Percentiles rank a stretch among this genome's conserved stretches.
Conservation (phyloP, 1,139 yeast species). For the Kazachstania sp. region DNA sequence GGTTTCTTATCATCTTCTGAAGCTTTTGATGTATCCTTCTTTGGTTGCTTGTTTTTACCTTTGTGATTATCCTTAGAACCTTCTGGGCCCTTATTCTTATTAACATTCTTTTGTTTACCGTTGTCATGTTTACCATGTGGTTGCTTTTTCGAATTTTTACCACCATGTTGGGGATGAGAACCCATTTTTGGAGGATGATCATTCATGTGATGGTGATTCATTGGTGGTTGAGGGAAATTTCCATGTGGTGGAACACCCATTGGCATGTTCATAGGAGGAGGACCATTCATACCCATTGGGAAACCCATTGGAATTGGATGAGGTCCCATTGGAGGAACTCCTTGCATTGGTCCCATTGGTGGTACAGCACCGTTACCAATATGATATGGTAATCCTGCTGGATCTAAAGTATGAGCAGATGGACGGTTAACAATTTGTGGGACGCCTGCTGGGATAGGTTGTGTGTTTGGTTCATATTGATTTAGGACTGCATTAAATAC, state of each 20-base stretch:
- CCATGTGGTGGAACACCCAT: conserved; percentile 9
- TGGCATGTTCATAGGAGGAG: conserved; percentile 10
- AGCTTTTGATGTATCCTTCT: neutral
- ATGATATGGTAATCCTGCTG: conserved; percentile 23
- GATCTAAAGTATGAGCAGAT: conserved; percentile 5
- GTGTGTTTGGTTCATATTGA: conserved; percentile 14
- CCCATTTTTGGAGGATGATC: neutral
- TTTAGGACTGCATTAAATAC: conserved; percentile 30
- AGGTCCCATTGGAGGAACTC: conserved; percentile 13
- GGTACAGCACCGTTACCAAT: conserved; percentile 13
- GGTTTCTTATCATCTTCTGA: neutral
- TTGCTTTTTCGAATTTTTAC: neutral
- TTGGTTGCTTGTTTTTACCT: neutral
- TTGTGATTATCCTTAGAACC: neutral
- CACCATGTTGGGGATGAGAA: neutral
- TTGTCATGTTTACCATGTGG: neutral
- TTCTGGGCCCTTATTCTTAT: neutral
- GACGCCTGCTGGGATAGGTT: conserved; percentile 5
- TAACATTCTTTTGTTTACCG: neutral
- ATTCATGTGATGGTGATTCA: neutral
- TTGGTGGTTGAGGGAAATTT: neutral
- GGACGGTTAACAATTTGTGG: neutral
- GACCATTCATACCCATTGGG: conserved; percentile 16
- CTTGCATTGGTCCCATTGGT: conserved; percentile 4
- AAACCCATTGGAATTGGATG: conserved; percentile 23